These are phyloP conservation scores for Brettanomyces bruxellensis DNA, from an alignment of 805 yeast genomes.

Conservation along the genomic window DNA sequence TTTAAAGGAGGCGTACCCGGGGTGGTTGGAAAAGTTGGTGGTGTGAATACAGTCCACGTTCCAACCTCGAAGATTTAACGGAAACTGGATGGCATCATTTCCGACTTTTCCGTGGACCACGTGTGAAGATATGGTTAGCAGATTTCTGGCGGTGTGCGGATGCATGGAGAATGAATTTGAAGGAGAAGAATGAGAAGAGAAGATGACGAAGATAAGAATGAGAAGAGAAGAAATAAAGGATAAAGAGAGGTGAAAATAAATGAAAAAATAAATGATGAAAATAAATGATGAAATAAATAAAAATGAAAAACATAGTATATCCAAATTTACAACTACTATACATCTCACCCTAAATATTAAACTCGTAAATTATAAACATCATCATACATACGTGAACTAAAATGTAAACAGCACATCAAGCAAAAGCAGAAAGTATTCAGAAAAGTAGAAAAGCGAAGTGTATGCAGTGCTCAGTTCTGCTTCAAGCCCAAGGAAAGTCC, in stretches of 20 bases:
- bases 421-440: too few species aligned
- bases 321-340: too few species aligned
- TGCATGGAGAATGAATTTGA: neutral
- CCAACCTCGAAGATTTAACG: constrained; percentile 83
- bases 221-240: neutral
- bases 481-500: constrained; percentile 60
- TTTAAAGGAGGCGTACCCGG: constrained; percentile 67
- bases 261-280: too few species aligned
- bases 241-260: too few species aligned
- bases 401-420: too few species aligned
- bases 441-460: neutral
- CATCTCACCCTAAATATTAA: neutral
- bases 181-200: neutral
- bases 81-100: constrained; percentile 82
- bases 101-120: constrained; percentile 97
- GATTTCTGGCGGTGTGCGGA: constrained; percentile 11
- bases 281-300: too few species aligned
- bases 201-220: neutral
- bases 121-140: constrained; percentile 71
- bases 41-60: constrained; percentile 87
- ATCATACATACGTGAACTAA: neutral
- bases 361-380: neutral
- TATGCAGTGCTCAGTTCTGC: neutral
- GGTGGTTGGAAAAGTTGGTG: constrained; percentile 84
- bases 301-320: too few species aligned